A percentile compares a stretch with the other conserved stretches of the same genome.
These are phyloP conservation scores for Botrytis squamosa DNA, from an alignment of 2,329 filamentous ascomycete genomes.

Conservation along the genomic window DNA sequence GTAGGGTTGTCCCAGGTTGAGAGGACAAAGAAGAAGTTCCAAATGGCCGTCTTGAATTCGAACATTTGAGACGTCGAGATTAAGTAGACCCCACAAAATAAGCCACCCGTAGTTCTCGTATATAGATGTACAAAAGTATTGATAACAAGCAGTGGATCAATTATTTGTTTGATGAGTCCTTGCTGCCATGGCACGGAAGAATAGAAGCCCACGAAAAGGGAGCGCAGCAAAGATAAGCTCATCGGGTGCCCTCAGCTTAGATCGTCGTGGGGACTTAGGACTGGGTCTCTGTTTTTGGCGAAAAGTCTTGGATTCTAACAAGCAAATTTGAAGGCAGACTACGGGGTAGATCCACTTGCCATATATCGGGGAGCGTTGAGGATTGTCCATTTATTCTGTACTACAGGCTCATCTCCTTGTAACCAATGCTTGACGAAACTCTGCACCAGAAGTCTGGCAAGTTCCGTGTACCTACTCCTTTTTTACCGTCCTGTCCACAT, in stretches of 20 bases:
- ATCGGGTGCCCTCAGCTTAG: not conserved
- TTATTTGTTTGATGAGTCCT: not conserved
- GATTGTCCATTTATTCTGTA: no score
- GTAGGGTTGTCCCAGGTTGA: no score
- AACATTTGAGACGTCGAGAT: not conserved
- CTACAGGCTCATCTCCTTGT: not conserved
- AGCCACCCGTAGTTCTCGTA: not conserved
- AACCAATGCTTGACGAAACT: not conserved
- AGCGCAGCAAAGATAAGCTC: not conserved
- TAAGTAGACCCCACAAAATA: not conserved
- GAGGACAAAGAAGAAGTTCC: not conserved
- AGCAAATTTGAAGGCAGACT: not conserved
- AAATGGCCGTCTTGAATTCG: not conserved
- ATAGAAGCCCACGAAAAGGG: not conserved
- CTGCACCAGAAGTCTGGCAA: not conserved
- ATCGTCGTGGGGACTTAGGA: not conserved
- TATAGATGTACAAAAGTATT: not conserved
- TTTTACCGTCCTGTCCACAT: not conserved
- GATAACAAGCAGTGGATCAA: not conserved
- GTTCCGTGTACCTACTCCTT: not conserved
- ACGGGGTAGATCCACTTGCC: not conserved
- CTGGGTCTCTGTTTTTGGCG: not conserved
- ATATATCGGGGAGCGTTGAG: not conserved
- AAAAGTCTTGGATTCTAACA: rapidly evolving
- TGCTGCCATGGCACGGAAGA: not conserved